phyloP scores from a whole-genome alignment of 495 filamentous ascomycete genomes.

The Penicillium maclennaniae region DNA sequence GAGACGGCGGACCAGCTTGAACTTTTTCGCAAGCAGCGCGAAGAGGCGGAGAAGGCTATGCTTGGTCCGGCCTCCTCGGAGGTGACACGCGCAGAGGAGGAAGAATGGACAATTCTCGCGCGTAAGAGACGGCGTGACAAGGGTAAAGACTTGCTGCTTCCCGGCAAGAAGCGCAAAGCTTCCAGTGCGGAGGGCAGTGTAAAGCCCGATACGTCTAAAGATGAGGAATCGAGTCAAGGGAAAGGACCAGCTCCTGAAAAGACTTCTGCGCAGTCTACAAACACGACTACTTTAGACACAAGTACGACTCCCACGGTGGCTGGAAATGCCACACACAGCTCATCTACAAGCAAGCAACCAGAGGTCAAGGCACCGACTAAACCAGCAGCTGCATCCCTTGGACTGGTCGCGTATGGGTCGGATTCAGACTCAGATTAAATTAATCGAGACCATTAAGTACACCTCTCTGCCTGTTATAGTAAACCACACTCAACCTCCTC shows the following conservation, averaged over 20 bases:
- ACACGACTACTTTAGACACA: neutral
- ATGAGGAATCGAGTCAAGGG: slow-evolving; percentile 5
- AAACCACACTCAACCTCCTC: neutral
- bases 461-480: neutral
- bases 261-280: neutral
- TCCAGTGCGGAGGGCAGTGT: slow-evolving; percentile 20
- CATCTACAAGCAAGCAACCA: neutral
- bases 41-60: slow-evolving; percentile 56
- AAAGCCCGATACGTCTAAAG: slow-evolving; percentile 5
- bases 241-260: neutral
- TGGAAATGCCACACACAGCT: neutral
- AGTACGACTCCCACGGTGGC: neutral
- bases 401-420: slow-evolving; percentile 37
- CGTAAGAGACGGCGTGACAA: slow-evolving; percentile 59
- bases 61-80: slow-evolving; percentile 37
- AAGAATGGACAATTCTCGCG: slow-evolving; percentile 51
- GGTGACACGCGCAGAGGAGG: slow-evolving; percentile 37
- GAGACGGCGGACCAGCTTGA: slow-evolving; percentile 73
- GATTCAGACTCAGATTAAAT: slow-evolving; percentile 40
- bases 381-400: slow-evolving; percentile 12
- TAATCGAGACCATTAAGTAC: neutral
- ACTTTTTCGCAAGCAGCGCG: slow-evolving; percentile 63
- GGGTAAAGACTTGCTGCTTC: slow-evolving; percentile 49
- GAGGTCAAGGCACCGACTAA: slow-evolving; percentile 8
- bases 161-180: slow-evolving; percentile 57